Evolutionary conservation across 148 eudicot genomes (phyloP).

Genomic region (Fagopyrum homotropicum): DNA sequence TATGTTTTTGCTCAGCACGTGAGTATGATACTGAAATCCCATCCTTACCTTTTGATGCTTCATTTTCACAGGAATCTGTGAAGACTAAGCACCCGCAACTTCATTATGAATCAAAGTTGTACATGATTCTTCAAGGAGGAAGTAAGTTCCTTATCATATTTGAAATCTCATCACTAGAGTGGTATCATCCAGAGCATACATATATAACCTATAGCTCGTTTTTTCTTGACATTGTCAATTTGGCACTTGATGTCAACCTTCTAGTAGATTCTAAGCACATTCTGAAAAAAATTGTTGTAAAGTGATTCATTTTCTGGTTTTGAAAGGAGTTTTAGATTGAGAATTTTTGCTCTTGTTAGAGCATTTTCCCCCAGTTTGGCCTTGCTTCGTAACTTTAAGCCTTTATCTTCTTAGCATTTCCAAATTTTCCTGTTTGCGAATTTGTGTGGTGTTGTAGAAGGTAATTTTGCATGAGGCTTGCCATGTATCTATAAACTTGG

Average conservation of each 20-base stretch:
- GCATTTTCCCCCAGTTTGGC: background rate
- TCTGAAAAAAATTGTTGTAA: background rate
- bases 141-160: constrained; percentile 42
- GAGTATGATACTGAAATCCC: background rate
- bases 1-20: background rate
- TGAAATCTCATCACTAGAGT: background rate
- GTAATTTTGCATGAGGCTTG: background rate
- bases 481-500: background rate
- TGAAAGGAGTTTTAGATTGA: background rate
- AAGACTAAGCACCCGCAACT: constrained; percentile 98
- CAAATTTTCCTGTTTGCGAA: background rate
- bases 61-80: constrained; percentile 62
- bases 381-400: background rate
- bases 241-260: background rate
- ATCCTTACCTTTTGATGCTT: background rate
- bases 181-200: background rate
- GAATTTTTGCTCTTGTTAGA: background rate
- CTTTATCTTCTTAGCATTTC: background rate
- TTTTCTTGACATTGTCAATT: background rate
- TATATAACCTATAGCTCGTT: background rate
- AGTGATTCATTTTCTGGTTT: background rate
- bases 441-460: too few relatives aligned
- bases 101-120: constrained; percentile 94
- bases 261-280: background rate
- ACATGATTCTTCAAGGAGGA: constrained; percentile 97